Percentiles rank a stretch among this genome's conserved stretches.
phyloP scores from a whole-genome alignment of 2,329 filamentous ascomycete species.

The Tetracladium maxilliforme region DNA sequence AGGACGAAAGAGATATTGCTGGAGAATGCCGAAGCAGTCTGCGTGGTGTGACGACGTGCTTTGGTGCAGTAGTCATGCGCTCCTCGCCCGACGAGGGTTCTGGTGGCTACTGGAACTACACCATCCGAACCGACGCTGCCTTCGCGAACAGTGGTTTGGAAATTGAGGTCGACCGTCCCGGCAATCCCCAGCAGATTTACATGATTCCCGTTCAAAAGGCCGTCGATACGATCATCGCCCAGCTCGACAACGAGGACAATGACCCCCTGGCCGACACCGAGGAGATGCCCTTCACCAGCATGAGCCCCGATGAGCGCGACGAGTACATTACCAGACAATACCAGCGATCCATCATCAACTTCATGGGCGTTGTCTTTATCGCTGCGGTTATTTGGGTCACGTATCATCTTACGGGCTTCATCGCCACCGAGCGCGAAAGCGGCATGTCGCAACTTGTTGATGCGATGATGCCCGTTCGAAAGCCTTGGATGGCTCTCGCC shows the following conservation, averaged over 20 bases:
- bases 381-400: slow-evolving; percentile 67
- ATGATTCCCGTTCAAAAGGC: slow-evolving; percentile 66
- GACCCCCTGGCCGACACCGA: slow-evolving; percentile 24
- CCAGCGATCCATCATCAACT: slow-evolving; percentile 59
- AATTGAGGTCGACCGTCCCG: slow-evolving; percentile 46
- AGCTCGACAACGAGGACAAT: slow-evolving; percentile 27
- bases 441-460: slow-evolving; percentile 84
- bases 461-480: slow-evolving; percentile 72
- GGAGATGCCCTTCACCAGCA: slow-evolving; percentile 67
- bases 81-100: slow-evolving; percentile 60
- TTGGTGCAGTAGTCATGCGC: slow-evolving; percentile 59
- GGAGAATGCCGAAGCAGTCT: slow-evolving; percentile 48
- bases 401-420: slow-evolving; percentile 76
- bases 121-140: slow-evolving; percentile 59
- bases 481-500: slow-evolving; percentile 62
- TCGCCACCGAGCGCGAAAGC: slow-evolving; percentile 72
- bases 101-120: slow-evolving; percentile 70
- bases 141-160: slow-evolving; percentile 49
- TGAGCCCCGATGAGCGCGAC: slow-evolving; percentile 52
- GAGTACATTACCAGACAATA: slow-evolving; percentile 53
- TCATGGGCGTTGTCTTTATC: slow-evolving; percentile 66
- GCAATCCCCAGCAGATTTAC: slow-evolving; percentile 68
- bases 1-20: slow-evolving; percentile 40
- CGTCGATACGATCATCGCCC: slow-evolving; percentile 59
- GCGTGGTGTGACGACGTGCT: slow-evolving; percentile 56